Base-by-base conservation (phyloP, 495 filamentous ascomycete genomes). In the Terfezia claveryi region DNA sequence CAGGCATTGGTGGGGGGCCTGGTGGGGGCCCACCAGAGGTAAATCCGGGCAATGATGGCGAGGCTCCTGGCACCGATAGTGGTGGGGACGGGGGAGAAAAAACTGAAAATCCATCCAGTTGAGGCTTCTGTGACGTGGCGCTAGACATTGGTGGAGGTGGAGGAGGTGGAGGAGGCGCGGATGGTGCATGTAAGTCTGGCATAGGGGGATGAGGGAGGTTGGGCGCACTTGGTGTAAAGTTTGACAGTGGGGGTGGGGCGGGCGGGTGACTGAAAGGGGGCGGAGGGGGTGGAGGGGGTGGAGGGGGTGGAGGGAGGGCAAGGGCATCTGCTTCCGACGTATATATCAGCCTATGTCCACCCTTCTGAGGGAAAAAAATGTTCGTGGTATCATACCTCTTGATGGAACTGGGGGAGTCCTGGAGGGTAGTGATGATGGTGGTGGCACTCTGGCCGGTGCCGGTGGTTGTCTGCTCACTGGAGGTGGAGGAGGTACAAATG, bases 381-480 rank as follows among this genome's bases (percentile, higher is more conserved):
- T 57, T 23, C 44, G 56, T 44, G 11, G 32, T 14, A 10, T 55
- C 49, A 54, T 59, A 64, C 62, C 62, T 65, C 62, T 51, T 16
- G 38, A 50, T n/a, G 62, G 62, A 6, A 59, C 56, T 2, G 61
- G 41, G 38, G 58, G 60, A 10, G 56, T 56, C 23, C 63, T 62
- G 32, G 63, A 58, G 37, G 64, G 62, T 8, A 58, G 38, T 32
- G 23, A 62, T 1, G 67, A 66, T 46, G 54, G 32, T 9, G 66
- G 59, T 23, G 60, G 55, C n/a, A 76, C 74, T 57, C 78, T 73
- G 20, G 70, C 58, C 27, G 82, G 83, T 14, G 81, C 80, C 11
- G 82, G 78, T 1, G 81, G 82, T 52, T 80, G 75, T 65, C 63
- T 73, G 64, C 52, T 76, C 78, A 53, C 81, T 72, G 59, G 82